Base-by-base conservation (phyloP, 306 rosid genomes). In the Benincasa hispida region DNA sequence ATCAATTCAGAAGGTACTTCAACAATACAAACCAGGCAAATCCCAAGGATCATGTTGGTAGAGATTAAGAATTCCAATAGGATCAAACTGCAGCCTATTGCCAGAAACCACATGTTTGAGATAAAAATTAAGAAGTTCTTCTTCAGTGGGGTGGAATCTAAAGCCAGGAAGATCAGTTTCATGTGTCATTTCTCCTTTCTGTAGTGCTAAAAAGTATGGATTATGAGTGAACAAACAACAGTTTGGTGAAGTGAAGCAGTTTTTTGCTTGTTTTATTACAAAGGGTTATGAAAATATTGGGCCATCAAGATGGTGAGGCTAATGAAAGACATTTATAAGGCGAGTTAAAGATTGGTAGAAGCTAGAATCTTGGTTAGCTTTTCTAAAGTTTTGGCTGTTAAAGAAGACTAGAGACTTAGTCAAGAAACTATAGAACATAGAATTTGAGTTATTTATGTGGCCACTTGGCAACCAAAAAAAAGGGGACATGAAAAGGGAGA, bases 81-180 rank as follows among this genome's bases (percentile, higher is more conserved):
- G 85, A 37, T 94, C 96, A 8, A 74, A 92, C 4, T 87, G 84
- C 77, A 85, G 75, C 69, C 84, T 79, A 74, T 88, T 92, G 19
- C 96, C 99, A 6, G 76, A 74, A 5, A 94, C 86, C 86, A 87
- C 84, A 57, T 81, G 87, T 18, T 87, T 94, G n/a, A 94, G 91
- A 51, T 94, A 94, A 83, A 89, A 94, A 54, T 94, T 92, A 9
- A 94, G 88, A 11, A 94, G 96, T 39, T 94, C 99, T 82, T 94
- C 97, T 59, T 94, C 99, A 0, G 99, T 94, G 0, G 99, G 99
- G 68, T 94, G 99, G 80, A 94, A 94, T 7, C 99, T 77, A 68
- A 94, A 94, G 0, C 99, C 99, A 0, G 99, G 99, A 79, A 94
- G 96, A 34, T 86, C 68, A 19, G 88, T 78, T 59, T 89, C 89